These are phyloP conservation scores for Cystoderma amianthinum DNA, from an alignment of 768 basidiomycete species.

Conservation along the genomic window DNA sequence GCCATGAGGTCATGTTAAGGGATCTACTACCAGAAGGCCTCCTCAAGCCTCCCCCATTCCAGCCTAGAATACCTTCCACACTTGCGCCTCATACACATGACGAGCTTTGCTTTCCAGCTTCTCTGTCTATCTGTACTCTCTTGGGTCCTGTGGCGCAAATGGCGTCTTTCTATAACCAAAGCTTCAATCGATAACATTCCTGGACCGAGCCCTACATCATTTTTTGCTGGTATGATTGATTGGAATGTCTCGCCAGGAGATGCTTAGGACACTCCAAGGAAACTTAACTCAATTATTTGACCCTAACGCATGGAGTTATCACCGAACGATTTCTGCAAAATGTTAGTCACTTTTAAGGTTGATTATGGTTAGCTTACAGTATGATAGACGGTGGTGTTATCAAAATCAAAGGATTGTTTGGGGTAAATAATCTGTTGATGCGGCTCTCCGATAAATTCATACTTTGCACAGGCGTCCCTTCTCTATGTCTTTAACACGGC, in stretches of 20 bases:
- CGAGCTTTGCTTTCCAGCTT: too few relatives aligned
- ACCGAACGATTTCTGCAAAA: not conserved
- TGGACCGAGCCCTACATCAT: not conserved
- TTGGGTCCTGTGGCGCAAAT: not conserved
- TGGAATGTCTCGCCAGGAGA: too few relatives aligned
- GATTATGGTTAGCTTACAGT: slow-evolving; percentile 4
- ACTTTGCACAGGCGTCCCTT: not conserved
- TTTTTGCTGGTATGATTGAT: not conserved
- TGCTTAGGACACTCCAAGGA: too few relatives aligned
- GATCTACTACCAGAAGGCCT: too few relatives aligned
- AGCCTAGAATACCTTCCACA: too few relatives aligned
- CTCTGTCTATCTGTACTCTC: too few relatives aligned
- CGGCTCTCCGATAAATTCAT: not conserved
- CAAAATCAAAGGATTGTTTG: not conserved
- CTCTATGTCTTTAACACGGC: not conserved
- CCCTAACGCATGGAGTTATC: not conserved
- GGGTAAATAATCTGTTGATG: not conserved
- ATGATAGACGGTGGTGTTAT: not conserved
- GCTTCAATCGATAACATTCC: not conserved
- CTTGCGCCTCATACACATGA: too few relatives aligned
- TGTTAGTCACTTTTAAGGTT: not conserved
- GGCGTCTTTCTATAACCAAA: not conserved
- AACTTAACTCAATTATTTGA: not conserved
- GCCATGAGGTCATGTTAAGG: too few relatives aligned
- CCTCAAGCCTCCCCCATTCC: too few relatives aligned